Conservation (phyloP, 108 stramenopile species). For the Fistulifera pelliculosa region DNA sequence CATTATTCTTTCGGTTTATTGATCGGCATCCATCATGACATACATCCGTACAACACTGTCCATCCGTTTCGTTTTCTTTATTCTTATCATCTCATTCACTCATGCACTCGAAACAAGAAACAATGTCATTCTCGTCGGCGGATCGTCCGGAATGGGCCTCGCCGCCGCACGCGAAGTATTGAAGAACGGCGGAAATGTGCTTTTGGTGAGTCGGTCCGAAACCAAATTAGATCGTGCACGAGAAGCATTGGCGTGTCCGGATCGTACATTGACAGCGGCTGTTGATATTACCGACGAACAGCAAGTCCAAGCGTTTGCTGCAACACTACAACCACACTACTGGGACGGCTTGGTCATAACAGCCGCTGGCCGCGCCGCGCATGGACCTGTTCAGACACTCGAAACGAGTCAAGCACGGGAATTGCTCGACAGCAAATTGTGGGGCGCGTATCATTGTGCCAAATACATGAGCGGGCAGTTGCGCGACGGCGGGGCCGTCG, state of each 20-base stretch:
- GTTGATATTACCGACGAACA: conserved; percentile 48
- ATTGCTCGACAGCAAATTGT: conserved; percentile 47
- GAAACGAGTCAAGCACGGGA: conserved; percentile 28
- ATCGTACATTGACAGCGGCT: conserved; percentile 6
- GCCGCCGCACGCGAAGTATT: conserved; percentile 39
- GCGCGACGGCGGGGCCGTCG: conserved; percentile 26
- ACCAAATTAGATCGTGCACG: conserved; percentile 30
- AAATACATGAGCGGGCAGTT: conserved; percentile 38
- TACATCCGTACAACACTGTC: too few species aligned
- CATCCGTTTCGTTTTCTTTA: too few species aligned
- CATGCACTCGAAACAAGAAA: too few species aligned
- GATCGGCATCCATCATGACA: too few species aligned
- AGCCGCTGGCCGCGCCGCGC: conserved; percentile 51
- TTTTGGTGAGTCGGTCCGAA: conserved; percentile 36
- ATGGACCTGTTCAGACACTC: conserved; percentile 35
- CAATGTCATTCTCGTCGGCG: conserved; percentile 45
- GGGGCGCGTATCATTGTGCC: conserved; percentile 54
- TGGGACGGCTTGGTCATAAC: conserved; percentile 52
- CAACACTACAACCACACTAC: conserved; percentile 3
- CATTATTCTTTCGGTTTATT: too few species aligned
- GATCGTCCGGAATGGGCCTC: conserved; percentile 57
- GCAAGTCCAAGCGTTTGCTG: conserved; percentile 29
- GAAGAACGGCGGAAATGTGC: conserved; percentile 26
- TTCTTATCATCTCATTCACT: too few species aligned
- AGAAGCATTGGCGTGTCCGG: conserved; percentile 10